phyloP scores from a whole-genome alignment of 305 asterid genomes.

The Fraxinus platypoda region DNA sequence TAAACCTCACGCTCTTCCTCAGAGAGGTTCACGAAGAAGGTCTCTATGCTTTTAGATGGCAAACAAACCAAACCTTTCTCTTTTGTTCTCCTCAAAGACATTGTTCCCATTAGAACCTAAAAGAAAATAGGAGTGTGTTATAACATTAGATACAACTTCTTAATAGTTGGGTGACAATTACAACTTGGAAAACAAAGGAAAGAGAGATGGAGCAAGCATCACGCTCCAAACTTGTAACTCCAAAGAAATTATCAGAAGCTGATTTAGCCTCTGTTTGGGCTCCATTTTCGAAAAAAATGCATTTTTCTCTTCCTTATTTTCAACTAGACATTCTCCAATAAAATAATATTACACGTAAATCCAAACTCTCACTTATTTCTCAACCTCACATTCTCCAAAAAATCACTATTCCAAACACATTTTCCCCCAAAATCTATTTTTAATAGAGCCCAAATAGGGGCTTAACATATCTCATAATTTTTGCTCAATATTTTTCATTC shows the following conservation, averaged over 20 bases:
- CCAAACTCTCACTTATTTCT: background rate
- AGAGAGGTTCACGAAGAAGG: conserved; percentile 59
- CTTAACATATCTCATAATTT: background rate
- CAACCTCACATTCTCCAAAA: background rate
- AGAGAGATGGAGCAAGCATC: background rate
- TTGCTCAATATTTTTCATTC: background rate
- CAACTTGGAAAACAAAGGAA: background rate
- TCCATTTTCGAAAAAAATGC: background rate
- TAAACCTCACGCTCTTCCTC: conserved; percentile 80
- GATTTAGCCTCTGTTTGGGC: background rate
- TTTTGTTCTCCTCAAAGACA: conserved; percentile 90
- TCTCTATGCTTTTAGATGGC: conserved; percentile 73
- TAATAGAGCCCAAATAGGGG: background rate
- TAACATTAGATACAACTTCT: background rate
- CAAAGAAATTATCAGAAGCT: conserved; percentile 7
- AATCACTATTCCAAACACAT: background rate
- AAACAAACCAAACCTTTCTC: conserved; percentile 64
- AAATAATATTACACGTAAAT: background rate
- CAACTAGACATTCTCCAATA: background rate
- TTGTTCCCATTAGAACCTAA: conserved; percentile 80
- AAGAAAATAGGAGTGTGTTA: conserved; percentile 1
- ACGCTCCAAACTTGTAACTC: background rate
- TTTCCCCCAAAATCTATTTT: background rate
- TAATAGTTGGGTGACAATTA: conserved; percentile 1
- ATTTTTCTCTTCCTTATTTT: background rate